Conservation (phyloP, 2,329 filamentous ascomycete species). For the Ophiostoma sp. region DNA sequence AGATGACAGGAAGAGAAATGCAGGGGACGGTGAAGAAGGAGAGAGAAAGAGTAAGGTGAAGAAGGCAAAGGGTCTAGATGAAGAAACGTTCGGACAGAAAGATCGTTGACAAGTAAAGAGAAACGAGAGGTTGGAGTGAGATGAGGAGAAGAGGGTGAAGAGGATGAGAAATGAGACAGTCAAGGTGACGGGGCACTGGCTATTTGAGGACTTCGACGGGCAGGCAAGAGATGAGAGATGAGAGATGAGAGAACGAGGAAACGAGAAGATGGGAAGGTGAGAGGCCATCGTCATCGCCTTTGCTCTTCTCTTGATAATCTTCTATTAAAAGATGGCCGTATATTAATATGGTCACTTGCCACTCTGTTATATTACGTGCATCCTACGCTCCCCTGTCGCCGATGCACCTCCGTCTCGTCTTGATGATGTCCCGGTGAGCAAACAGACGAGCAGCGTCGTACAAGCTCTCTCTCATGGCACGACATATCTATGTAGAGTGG, state of each 20-base stretch:
- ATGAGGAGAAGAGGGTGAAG: too few species aligned
- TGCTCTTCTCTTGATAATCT: too few species aligned
- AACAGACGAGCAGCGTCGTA: background rate
- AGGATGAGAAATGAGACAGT: background rate
- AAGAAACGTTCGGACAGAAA: too few species aligned
- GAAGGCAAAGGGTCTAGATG: too few species aligned
- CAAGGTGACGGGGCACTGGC: background rate
- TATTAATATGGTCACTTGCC: background rate
- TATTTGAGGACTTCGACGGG: background rate
- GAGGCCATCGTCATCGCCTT: too few species aligned
- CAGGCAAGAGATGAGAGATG: background rate
- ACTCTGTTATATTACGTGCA: background rate
- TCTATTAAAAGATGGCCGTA: background rate
- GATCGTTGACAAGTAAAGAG: too few species aligned
- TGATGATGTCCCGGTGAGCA: slow-evolving; percentile 1
- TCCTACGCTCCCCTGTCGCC: background rate
- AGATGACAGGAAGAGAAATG: too few species aligned
- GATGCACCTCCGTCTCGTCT: background rate
- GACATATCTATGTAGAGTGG: background rate
- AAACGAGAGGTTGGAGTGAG: too few species aligned
- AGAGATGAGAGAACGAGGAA: too few species aligned
- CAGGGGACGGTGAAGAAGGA: too few species aligned
- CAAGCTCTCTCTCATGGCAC: background rate
- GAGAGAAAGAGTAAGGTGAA: too few species aligned
- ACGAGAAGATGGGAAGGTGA: too few species aligned